Percentiles rank a stretch among this genome's conserved stretches.
phyloP scores from a whole-genome alignment of 257 asterid genomes.

The Nicotiana noctiflora region DNA sequence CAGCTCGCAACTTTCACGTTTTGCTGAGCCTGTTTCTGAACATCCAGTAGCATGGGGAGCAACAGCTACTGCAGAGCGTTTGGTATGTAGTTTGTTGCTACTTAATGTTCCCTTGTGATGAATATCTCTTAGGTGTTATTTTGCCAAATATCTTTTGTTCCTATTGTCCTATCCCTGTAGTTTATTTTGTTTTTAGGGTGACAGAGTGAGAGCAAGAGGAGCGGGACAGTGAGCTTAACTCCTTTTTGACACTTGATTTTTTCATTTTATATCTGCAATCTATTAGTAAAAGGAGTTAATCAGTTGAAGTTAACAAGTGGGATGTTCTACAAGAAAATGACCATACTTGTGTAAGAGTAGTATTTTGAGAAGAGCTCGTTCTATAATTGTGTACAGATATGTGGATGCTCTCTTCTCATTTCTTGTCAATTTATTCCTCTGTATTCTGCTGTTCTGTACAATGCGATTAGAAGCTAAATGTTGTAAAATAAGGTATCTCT shows the following conservation, averaged over 20 bases:
- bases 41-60: conserved; percentile 53
- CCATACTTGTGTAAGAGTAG: background rate
- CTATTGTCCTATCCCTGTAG: background rate
- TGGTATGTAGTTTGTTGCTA: conserved; percentile 41
- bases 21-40: conserved; percentile 71
- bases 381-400: background rate
- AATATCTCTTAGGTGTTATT: background rate
- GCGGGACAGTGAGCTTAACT: background rate
- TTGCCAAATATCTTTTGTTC: background rate
- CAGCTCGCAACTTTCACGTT: conserved; percentile 87
- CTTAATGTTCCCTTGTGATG: background rate
- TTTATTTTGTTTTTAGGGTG: conserved; percentile 5
- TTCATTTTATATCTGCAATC: background rate
- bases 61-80: conserved; percentile 50
- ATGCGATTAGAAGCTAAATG: background rate
- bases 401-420: background rate
- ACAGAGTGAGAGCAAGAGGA: conserved; percentile 9
- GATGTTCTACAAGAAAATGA: background rate
- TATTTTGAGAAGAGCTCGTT: background rate
- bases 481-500: background rate
- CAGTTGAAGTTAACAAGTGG: background rate
- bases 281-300: background rate
- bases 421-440: background rate
- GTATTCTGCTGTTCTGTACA: background rate
- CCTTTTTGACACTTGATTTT: background rate